A percentile compares a stretch with the other conserved stretches of the same genome.
Evolutionary conservation across 1,139 yeast genomes (phyloP).

Genomic region (Yamadazyma trypodendri): DNA sequence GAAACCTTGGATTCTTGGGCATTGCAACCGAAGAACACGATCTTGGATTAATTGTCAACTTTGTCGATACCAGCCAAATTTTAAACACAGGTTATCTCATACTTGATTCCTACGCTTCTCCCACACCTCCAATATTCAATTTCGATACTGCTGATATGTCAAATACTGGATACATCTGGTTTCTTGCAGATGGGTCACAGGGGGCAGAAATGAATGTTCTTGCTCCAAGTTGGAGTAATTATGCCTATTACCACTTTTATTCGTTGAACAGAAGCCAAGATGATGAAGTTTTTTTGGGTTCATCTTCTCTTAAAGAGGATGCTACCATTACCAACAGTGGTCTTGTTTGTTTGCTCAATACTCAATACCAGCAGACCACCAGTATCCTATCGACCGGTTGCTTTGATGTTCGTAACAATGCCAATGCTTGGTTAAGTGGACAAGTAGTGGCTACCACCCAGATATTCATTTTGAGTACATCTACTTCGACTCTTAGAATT

Average conservation of each 20-base stretch:
- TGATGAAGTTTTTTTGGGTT: background rate
- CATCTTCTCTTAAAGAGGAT: background rate
- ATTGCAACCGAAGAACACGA: constrained; percentile 13
- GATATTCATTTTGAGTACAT: constrained; percentile 14
- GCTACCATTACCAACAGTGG: constrained; percentile 15
- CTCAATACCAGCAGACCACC: constrained; percentile 16
- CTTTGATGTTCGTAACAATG: constrained; percentile 15
- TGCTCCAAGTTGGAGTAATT: constrained; percentile 20
- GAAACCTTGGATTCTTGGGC: constrained; percentile 23
- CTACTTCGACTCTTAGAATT: constrained; percentile 14
- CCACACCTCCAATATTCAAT: constrained; percentile 15
- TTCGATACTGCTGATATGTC: constrained; percentile 13
- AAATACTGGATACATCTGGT: constrained; percentile 26
- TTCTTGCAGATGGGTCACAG: constrained; percentile 22
- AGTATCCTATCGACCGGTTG: constrained; percentile 22
- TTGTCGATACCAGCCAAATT: constrained; percentile 4
- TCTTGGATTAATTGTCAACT: constrained; percentile 3
- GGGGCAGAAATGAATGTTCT: constrained; percentile 19
- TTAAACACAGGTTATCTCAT: constrained; percentile 20
- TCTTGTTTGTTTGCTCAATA: constrained; percentile 20
- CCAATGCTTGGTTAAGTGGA: constrained; percentile 11
- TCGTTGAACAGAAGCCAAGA: constrained; percentile 17
- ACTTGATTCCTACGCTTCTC: constrained; percentile 18
- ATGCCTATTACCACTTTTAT: constrained; percentile 23
- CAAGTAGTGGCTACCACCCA: constrained; percentile 13